Base-by-base conservation (phyloP, 2,329 filamentous ascomycete species). In the Penicillium oxalicum region DNA sequence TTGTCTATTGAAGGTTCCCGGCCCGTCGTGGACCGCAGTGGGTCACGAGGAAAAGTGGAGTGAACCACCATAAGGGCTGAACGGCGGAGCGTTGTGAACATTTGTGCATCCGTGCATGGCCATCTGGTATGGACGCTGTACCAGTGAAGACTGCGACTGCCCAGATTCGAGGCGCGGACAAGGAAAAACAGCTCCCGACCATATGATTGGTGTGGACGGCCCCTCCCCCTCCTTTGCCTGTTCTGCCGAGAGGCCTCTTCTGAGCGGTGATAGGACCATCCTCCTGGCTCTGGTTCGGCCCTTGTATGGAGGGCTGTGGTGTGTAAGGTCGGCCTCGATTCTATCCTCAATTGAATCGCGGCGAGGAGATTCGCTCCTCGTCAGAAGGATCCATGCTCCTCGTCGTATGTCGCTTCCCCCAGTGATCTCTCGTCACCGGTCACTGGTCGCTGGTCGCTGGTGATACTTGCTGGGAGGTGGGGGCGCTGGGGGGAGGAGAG, bases 21-120 rank as follows among this genome's bases (percentile, higher is more conserved):
- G 58, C 24, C 53, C 57, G 58, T 54, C 43, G 56, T 53, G 57
- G 55, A 60, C 57, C 57, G 58, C 48, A 55, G 58, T 59, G 58
- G 58, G 53, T 55, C 57, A 27, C 39, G 34, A 46, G 47, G 38
- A 36, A 49, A 51, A 50, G 52, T 53, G 52, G 50, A 53, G 50
- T 24, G 13, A 29, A 12, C 43, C 43, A 46, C 44, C 51, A 52
- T 28, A 44, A 59, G 46, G 44, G 49, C 50, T 53, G 47, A 53
- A 37, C 48, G 34, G 52, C 55, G 50, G 55, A 51, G 51, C 47
- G 29, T 32, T 32, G 7, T 7, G 29, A 32, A 11, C 29, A 32
- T 8, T 32, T 32, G 29, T 32, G 29, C 29, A 32, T 32, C 11
- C 29, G 8, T 11, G 3, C 29, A 7, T 7, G 7, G 11, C 11